Evolutionary conservation across 1,284 basidiomycete species (phyloP).

Genomic region (Cutaneotrichosporon daszewskae): DNA sequence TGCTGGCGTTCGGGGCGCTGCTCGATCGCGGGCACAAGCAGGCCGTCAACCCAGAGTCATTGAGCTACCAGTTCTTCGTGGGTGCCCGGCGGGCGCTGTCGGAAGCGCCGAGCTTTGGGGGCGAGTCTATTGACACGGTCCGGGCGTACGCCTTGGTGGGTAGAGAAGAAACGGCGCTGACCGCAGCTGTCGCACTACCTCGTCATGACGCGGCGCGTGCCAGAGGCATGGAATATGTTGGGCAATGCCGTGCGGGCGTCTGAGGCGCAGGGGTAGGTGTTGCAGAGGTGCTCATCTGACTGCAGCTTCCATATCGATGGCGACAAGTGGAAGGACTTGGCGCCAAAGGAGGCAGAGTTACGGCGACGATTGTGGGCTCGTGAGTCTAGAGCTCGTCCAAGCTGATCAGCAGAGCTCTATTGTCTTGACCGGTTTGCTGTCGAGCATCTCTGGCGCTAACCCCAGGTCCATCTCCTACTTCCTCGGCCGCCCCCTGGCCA

Average conservation of each 20-base stretch:
- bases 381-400: slow-evolving; percentile 12
- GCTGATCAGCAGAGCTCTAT: slow-evolving; percentile 26
- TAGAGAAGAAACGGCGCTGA: neutral
- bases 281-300: slow-evolving; percentile 6
- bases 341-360: slow-evolving; percentile 26
- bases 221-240: slow-evolving; percentile 32
- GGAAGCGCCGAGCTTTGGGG: slow-evolving; percentile 26
- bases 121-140: slow-evolving; percentile 32
- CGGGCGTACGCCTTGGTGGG: slow-evolving; percentile 24
- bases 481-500: slow-evolving; percentile 32
- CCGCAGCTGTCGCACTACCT: slow-evolving; percentile 26
- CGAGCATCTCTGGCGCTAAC: neutral
- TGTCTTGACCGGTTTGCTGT: slow-evolving; percentile 25
- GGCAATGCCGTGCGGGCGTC: slow-evolving; percentile 24
- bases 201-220: slow-evolving; percentile 23
- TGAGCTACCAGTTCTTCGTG: slow-evolving; percentile 21
- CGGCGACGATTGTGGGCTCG: slow-evolving; percentile 33
- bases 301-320: slow-evolving; percentile 33
- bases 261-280: slow-evolving; percentile 31
- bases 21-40: slow-evolving; percentile 13
- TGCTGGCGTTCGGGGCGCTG: slow-evolving; percentile 30
- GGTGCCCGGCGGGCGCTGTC: slow-evolving; percentile 23
- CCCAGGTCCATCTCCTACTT: slow-evolving; percentile 30
- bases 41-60: slow-evolving; percentile 18
- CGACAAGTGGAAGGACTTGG: slow-evolving; percentile 22